Percentiles rank a stretch among this genome's conserved stretches.
These are phyloP conservation scores for Talaromyces trachyspermus DNA, from an alignment of 495 filamentous ascomycete species.

Conservation along the genomic window DNA sequence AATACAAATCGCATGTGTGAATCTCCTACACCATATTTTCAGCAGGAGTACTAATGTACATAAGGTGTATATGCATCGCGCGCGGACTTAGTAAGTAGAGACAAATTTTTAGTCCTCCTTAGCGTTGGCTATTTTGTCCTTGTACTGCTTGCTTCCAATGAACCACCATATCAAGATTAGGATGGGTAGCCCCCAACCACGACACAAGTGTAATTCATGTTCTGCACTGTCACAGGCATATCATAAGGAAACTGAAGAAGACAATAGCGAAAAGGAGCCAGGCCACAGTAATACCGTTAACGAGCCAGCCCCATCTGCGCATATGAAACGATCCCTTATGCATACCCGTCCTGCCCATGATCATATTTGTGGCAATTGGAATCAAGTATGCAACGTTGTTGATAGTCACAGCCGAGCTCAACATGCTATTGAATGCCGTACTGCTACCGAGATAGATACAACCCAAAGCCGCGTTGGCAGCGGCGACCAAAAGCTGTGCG, in stretches of 20 bases:
- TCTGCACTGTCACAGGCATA: constrained; percentile 44
- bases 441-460: constrained; percentile 32
- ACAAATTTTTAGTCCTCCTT: constrained; percentile 2
- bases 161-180: constrained; percentile 36
- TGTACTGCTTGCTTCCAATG: constrained; percentile 21
- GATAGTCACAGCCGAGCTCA: constrained; percentile 31
- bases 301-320: constrained; percentile 15
- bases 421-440: constrained; percentile 33
- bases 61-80: too few species aligned
- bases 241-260: constrained; percentile 68
- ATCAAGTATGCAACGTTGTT: constrained; percentile 31
- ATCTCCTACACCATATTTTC: too few species aligned
- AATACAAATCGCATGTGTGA: too few species aligned
- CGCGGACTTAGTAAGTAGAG: too few species aligned
- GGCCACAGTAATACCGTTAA: constrained; percentile 26
- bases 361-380: constrained; percentile 26
- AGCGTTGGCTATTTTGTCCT: constrained; percentile 10
- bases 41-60: too few species aligned
- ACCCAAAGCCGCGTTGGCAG: constrained; percentile 24
- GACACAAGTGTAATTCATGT: constrained; percentile 68
- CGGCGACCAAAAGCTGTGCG: constrained; percentile 52
- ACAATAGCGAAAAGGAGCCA: constrained; percentile 43
- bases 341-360: constrained; percentile 22
- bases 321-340: constrained; percentile 40
- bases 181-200: constrained; percentile 52